phyloP scores from a whole-genome alignment of 2,329 filamentous ascomycete species.

The Fusarium sp. region DNA sequence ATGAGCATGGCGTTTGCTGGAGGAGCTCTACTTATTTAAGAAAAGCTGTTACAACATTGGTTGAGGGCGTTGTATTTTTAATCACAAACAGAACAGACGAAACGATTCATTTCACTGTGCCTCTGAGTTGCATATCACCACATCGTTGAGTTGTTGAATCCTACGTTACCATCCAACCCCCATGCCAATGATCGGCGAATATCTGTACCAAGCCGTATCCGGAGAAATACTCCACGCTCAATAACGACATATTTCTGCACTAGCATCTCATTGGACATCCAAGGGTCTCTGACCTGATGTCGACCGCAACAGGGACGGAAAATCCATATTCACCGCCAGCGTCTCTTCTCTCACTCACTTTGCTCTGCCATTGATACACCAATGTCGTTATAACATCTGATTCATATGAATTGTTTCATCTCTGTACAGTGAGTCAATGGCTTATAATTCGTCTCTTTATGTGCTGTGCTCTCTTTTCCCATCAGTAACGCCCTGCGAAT shows the following conservation, averaged over 20 bases:
- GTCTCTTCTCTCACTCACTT: slow-evolving; percentile 3
- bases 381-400: background rate
- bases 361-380: background rate
- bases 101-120: slow-evolving; percentile 6
- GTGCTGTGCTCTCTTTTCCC: background rate
- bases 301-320: background rate
- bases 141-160: background rate
- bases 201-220: slow-evolving; percentile 29
- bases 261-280: slow-evolving; percentile 26
- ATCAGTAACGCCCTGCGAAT: slow-evolving; percentile 4
- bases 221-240: slow-evolving; percentile 29
- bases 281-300: slow-evolving; percentile 11
- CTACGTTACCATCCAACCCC: background rate
- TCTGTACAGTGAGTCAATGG: slow-evolving; percentile 15
- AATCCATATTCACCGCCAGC: slow-evolving; percentile 31
- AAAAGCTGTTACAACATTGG: background rate
- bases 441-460: slow-evolving; percentile 1
- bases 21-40: slow-evolving; percentile 44
- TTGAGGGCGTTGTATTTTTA: background rate
- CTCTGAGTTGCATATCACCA: background rate
- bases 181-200: background rate
- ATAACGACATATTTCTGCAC: slow-evolving; percentile 24
- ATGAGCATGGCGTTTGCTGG: slow-evolving; percentile 45
- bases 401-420: background rate
- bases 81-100: background rate